Conservation (phyloP, 2,329 filamentous ascomycete species). For the Talaromyces atroroseus region DNA sequence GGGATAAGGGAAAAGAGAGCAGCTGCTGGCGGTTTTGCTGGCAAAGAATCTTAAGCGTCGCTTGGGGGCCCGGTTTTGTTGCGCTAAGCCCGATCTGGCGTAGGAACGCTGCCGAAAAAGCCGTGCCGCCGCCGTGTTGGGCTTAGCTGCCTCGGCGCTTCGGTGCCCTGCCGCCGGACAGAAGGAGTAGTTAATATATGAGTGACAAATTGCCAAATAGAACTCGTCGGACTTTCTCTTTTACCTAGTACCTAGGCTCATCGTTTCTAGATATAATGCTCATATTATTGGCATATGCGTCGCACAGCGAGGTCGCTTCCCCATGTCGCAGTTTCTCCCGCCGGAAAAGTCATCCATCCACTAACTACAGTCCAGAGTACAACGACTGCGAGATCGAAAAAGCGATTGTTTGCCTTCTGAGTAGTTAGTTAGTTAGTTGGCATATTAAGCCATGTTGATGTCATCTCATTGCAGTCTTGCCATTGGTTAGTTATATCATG, state of each 20-base stretch:
- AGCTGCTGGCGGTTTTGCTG: conserved; percentile 1
- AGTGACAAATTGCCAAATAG: neutral
- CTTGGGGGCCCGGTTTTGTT: conserved; percentile 2
- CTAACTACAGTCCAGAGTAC: no score
- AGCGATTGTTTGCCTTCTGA: neutral
- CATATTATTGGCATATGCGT: no score
- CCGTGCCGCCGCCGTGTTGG: conserved; percentile 4
- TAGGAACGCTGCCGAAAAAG: conserved; percentile 3
- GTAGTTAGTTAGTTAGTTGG: no score
- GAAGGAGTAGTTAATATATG: neutral
- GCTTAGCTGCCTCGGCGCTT: neutral
- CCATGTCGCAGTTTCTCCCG: no score
- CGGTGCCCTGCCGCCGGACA: neutral
- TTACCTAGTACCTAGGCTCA: no score
- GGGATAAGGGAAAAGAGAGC: conserved; percentile 26
- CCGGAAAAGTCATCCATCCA: no score
- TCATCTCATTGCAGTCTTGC: no score
- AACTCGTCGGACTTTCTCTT: no score
- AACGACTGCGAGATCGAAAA: no score
- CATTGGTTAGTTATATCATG: no score
- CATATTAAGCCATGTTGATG: neutral
- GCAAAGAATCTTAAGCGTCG: neutral
- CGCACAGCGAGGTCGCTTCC: no score
- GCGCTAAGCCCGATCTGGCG: neutral
- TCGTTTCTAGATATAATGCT: no score